Conservation (phyloP, 495 filamentous ascomycete species). For the Thozetella sp. region DNA sequence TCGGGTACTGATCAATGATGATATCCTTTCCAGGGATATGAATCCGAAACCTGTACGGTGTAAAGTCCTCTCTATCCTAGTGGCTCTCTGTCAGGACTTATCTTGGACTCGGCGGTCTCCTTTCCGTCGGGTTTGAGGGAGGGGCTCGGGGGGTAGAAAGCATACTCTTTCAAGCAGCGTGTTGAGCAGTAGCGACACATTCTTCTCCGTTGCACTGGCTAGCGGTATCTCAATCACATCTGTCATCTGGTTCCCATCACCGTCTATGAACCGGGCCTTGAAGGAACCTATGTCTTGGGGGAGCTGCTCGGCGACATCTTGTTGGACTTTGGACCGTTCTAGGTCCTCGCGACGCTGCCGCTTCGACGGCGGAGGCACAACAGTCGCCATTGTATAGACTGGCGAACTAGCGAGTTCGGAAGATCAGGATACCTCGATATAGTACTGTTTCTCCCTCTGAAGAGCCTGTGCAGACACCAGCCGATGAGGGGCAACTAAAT, state of each 20-base stretch:
- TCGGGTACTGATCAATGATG: conserved; percentile 74
- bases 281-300: conserved; percentile 76
- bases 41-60: conserved; percentile 87
- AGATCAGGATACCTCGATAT: conserved; percentile 1
- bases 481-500: not conserved
- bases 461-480: conserved; percentile 1
- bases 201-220: conserved; percentile 83
- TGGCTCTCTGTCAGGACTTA: not conserved
- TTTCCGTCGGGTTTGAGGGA: not conserved
- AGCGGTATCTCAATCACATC: conserved; percentile 79
- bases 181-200: conserved; percentile 90
- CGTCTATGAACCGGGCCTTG: conserved; percentile 85
- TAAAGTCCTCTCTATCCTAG: conserved; percentile 71
- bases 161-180: conserved; percentile 80
- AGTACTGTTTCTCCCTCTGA: not conserved
- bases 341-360: conserved; percentile 77
- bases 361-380: conserved; percentile 88
- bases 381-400: conserved; percentile 72
- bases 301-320: conserved; percentile 69
- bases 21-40: conserved; percentile 60
- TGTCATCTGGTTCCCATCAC: conserved; percentile 65
- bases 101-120: too few relatives aligned
- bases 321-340: conserved; percentile 72
- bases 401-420: not conserved
- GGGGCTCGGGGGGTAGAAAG: not conserved